Base-by-base conservation (phyloP, 768 basidiomycete species). In the Tricholomella constricta region DNA sequence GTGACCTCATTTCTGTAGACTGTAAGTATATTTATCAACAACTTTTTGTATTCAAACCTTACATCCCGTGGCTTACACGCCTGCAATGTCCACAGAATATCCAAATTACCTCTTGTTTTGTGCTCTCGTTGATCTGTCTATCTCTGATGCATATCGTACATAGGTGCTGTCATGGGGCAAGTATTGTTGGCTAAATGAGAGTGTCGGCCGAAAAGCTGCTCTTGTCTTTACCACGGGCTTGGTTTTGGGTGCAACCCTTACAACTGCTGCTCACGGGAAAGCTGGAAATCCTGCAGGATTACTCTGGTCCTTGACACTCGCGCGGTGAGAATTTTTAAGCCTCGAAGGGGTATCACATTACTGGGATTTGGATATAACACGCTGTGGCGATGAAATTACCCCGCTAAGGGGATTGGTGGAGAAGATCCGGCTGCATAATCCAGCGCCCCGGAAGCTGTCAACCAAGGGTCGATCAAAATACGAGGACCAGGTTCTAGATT, bases 381-480 rank as follows among this genome's bases (percentile, higher is more conserved):
- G 35, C 19, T 22, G 2, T 23, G 43, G 14, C 23, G 9, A 36
- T 52, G 26, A 38, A 6, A 19, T 10, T 31, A 38, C 20, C 14
- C 22, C n/a, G n/a, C 17, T 49, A n/a, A 85, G 78, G 88, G 88
- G 53, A 86, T 88, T 11, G 87, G 87, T 31, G 88, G 88, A 22
- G 88, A 90, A 70, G 90, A 91, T 66, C 88, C 88, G 0, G 85
- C 85, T 6, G 86, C 83, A 6, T 85, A 83, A 0, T 84, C 85
- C 0, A 80, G 80, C 36, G 87, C 88, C 4, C 80, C 79, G 26
- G 88, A 90, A 66, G 80, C 87, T 26, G 85, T 88, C 15, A 89
- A 90, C 61, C 87, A 90, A 67, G 82, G 79, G 60, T 81, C 81
- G 68, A 49, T 79, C 25, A 74, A 77, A 58, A 66, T 75, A 47